phyloP scores from a whole-genome alignment of 768 basidiomycete genomes.

The Russula olivacea region DNA sequence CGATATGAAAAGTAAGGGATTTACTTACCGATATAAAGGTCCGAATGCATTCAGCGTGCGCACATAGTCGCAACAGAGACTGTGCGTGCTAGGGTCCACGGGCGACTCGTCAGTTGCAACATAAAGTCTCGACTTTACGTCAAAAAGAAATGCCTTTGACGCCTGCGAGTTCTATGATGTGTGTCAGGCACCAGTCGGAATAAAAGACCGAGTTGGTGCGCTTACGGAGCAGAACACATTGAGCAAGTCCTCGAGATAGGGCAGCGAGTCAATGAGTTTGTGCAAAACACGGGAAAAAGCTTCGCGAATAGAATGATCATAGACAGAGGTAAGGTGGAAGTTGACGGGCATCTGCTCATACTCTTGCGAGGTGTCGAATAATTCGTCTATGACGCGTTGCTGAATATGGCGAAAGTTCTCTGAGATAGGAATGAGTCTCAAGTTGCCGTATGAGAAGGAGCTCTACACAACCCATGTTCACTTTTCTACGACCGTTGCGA shows the following conservation, averaged over 20 bases:
- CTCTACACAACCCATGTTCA: background rate
- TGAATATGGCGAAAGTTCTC: slow-evolving; percentile 92
- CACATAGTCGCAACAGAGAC: slow-evolving; percentile 86
- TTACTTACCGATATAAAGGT: slow-evolving; percentile 81
- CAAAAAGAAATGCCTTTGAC: slow-evolving; percentile 91
- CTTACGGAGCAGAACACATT: slow-evolving; percentile 78
- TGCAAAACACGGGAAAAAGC: slow-evolving; percentile 89
- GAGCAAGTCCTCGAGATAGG: slow-evolving; percentile 80
- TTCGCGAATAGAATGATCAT: slow-evolving; percentile 87
- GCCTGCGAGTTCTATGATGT: slow-evolving; percentile 74
- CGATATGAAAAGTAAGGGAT: slow-evolving; percentile 11
- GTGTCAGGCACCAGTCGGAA: background rate
- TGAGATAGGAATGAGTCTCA: slow-evolving; percentile 30
- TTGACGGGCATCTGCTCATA: slow-evolving; percentile 74
- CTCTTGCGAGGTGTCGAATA: slow-evolving; percentile 69
- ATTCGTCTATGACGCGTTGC: slow-evolving; percentile 76
- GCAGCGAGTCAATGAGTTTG: slow-evolving; percentile 77
- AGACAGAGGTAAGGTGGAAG: slow-evolving; percentile 89
- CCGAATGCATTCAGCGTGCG: slow-evolving; percentile 83
- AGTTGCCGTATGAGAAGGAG: background rate
- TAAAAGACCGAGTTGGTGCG: background rate
- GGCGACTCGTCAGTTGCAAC: slow-evolving; percentile 93
- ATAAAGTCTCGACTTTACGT: slow-evolving; percentile 76
- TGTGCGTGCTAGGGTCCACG: slow-evolving; percentile 82
- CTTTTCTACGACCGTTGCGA: background rate